phyloP scores from a whole-genome alignment of 192 early-diverging fungal species.

The Oehlia diaphana region DNA sequence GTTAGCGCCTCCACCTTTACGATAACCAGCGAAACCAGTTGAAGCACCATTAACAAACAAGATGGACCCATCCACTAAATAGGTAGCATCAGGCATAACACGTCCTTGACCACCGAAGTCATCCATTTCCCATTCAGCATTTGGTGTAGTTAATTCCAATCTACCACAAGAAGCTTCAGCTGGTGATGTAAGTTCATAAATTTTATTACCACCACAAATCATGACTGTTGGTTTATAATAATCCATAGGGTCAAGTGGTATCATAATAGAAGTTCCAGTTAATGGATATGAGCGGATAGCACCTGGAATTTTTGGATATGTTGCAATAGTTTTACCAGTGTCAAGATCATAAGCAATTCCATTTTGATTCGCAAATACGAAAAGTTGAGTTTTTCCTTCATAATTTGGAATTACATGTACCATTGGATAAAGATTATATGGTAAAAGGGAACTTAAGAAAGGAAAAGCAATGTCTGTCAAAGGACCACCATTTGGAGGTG shows the following conservation, averaged over 20 bases:
- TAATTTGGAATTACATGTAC: slow-evolving; percentile 40
- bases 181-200: slow-evolving; percentile 35
- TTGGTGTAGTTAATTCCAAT: slow-evolving; percentile 44
- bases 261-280: slow-evolving; percentile 52
- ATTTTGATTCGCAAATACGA: slow-evolving; percentile 43
- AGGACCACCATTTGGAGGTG: slow-evolving; percentile 23
- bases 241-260: slow-evolving; percentile 54
- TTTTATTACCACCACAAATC: slow-evolving; percentile 60
- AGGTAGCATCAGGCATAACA: slow-evolving; percentile 50
- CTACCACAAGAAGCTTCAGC: slow-evolving; percentile 48
- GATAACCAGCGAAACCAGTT: slow-evolving; percentile 51
- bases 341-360: slow-evolving; percentile 34
- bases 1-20: slow-evolving; percentile 32
- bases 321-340: slow-evolving; percentile 24
- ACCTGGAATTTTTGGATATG: slow-evolving; percentile 50
- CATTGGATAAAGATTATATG: slow-evolving; percentile 38
- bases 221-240: slow-evolving; percentile 57
- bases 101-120: slow-evolving; percentile 30
- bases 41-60: slow-evolving; percentile 59
- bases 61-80: slow-evolving; percentile 53
- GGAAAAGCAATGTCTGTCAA: slow-evolving; percentile 9
- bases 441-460: background rate
- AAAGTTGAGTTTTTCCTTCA: slow-evolving; percentile 30
- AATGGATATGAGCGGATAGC: slow-evolving; percentile 53
- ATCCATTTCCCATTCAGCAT: slow-evolving; percentile 53